A percentile compares a stretch with the other conserved stretches of the same genome.
phyloP scores from a whole-genome alignment of 2,329 filamentous ascomycete genomes.

The Albophoma yamanashiensis region DNA sequence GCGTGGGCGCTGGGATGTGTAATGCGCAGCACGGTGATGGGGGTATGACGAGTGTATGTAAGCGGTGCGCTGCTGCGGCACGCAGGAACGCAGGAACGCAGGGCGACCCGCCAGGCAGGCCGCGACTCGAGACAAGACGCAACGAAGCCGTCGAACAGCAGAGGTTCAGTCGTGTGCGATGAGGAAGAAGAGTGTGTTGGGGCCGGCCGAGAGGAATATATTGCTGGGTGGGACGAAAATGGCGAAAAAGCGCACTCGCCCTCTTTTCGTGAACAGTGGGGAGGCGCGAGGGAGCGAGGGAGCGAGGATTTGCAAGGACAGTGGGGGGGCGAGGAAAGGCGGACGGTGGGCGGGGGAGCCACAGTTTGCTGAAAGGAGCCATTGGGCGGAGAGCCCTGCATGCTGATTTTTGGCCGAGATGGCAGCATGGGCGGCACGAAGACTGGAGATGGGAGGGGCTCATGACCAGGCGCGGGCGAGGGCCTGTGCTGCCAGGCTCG shows the following conservation, averaged over 20 bases:
- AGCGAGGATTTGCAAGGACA: neutral
- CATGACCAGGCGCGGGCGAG: neutral
- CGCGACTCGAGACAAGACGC: neutral
- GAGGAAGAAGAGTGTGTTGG: neutral
- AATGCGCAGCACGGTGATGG: neutral
- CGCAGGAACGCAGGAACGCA: neutral
- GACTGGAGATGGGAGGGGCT: neutral
- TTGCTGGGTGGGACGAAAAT: conserved; percentile 4
- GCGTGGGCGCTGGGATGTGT: neutral
- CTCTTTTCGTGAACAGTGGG: neutral
- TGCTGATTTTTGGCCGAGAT: neutral
- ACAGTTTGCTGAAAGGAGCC: neutral
- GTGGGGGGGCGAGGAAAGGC: neutral
- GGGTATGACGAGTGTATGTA: neutral
- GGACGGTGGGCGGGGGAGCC: neutral
- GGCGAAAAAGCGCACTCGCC: conserved; percentile 1
- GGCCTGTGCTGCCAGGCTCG: neutral
- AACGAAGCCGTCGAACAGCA: neutral
- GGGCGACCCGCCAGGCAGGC: neutral
- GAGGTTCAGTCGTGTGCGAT: neutral
- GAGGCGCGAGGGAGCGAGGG: neutral
- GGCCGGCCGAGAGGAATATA: conserved; percentile 3
- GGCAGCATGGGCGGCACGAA: neutral
- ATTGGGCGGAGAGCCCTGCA: neutral
- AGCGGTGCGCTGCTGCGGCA: neutral